Percentiles rank a stretch among this genome's conserved stretches.
phyloP scores from a whole-genome alignment of 2,329 filamentous ascomycete genomes.

The Verticillium longisporum region DNA sequence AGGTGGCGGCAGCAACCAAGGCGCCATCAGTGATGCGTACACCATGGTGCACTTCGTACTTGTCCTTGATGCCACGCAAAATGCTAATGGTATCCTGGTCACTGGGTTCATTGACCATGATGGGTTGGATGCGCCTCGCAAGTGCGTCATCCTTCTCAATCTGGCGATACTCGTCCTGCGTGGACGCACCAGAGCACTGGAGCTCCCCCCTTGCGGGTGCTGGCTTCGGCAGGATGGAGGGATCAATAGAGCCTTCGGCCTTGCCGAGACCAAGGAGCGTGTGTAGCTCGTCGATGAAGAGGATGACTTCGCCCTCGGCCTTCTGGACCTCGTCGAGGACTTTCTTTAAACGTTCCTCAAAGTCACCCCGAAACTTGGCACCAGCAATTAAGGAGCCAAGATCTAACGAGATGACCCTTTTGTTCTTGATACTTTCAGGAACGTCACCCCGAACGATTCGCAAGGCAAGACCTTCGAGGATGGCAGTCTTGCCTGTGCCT shows the following conservation, averaged over 20 bases:
- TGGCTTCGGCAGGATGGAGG: constrained; percentile 89
- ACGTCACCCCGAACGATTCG: constrained; percentile 90
- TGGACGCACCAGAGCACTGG: constrained; percentile 93
- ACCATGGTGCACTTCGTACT: constrained; percentile 95
- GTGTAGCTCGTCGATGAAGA: constrained; percentile 94
- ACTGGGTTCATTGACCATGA: constrained; percentile 83
- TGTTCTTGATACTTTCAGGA: constrained; percentile 92
- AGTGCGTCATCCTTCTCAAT: constrained; percentile 97
- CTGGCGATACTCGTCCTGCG: constrained; percentile 80
- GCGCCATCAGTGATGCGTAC: constrained; percentile 91
- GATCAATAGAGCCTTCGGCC: constrained; percentile 92
- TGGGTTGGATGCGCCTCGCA: constrained; percentile 88
- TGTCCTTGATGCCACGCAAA: constrained; percentile 90
- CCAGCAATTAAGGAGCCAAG: constrained; percentile 90
- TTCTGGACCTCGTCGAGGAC: constrained; percentile 88
- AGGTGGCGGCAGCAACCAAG: constrained; percentile 82
- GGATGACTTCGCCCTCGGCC: constrained; percentile 79
- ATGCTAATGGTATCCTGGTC: constrained; percentile 95
- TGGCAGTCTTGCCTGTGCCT: constrained; percentile 90
- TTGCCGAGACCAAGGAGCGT: constrained; percentile 88
- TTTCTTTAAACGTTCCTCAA: constrained; percentile 87
- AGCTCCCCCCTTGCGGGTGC: constrained; percentile 87
- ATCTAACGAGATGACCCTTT: constrained; percentile 80
- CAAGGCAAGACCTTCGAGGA: constrained; percentile 83
- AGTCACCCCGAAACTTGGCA: constrained; percentile 91